Base-by-base conservation (phyloP, 441 rosid species). In the Eugenia klotzschiana region DNA sequence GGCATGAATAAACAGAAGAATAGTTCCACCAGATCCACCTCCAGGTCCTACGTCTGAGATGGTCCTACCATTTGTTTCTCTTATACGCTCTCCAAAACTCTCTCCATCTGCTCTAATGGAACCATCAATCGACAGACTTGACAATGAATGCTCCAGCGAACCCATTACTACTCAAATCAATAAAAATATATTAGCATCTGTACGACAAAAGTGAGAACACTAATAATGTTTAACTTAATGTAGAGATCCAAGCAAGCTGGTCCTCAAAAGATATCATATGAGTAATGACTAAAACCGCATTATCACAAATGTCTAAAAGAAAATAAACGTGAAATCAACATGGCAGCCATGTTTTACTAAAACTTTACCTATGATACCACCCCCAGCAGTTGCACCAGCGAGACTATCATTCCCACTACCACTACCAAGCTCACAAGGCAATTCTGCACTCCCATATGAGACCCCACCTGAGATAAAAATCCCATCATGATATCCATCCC, bases 391-490 rank as follows among this genome's bases (percentile, higher is more conserved):
- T 81, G 95, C 87, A 80, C 95, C 94, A 16, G 90, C 87, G 27
- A 92, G 92, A 74, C 90, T 93, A 81, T 91, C 91, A 83, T 93
- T 88, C 86, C 98, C 98, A 89, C 98, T 96, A 82, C 99, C 99
- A 81, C 99, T 96, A 26, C 99, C 99, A 89, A 96, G 97, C 86
- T 96, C 99, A 91, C 99, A 96, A 37, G 99, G 99, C 88, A 96
- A 86, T 84, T 94, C 92, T 73, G 95, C 90, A 91, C 91, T 90
- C 83, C 99, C 99, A 88, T 96, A 96, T 58, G 91, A 55, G 82
- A 84, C 85, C 12, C 99, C 99, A 79, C 98, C 99, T n/a, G 91
- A 93, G 5, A 93, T 85, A 84, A 89, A 90, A 86, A 89, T 91
- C 87, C 95, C 96, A 81, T 96, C 90, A 88, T 90, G 90, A 88